A percentile compares a stretch with the other conserved stretches of the same genome.
Conservation (phyloP, 345 rosid genomes). For the Eucalyptus shirleyi region DNA sequence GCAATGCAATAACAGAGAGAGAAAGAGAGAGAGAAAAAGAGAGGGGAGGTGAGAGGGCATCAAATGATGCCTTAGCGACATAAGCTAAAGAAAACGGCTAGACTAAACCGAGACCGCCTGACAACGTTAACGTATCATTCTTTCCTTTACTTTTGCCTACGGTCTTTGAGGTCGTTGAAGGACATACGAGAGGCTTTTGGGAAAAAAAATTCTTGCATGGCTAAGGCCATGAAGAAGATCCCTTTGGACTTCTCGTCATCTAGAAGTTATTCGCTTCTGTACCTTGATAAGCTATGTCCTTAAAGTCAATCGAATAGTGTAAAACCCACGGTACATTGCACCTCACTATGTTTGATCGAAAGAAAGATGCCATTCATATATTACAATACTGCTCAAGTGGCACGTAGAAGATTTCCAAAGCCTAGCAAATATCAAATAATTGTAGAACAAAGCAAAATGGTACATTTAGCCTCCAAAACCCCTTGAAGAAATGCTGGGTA, state of each 20-base stretch:
- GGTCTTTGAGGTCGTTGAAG: neutral
- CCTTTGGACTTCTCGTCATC: neutral
- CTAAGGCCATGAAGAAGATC: neutral
- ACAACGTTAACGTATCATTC: neutral
- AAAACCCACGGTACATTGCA: neutral
- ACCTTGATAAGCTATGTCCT: neutral
- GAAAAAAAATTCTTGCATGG: neutral
- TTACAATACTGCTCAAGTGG: too few species aligned
- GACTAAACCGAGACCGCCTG: constrained; percentile 10
- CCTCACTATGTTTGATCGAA: neutral
- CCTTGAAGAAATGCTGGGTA: too few species aligned
- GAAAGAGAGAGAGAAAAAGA: neutral
- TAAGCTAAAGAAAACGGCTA: constrained; percentile 40
- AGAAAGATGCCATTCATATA: too few species aligned
- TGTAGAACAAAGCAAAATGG: too few species aligned
- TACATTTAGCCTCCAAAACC: too few species aligned
- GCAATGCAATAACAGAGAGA: constrained; percentile 1
- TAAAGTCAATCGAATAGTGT: neutral
- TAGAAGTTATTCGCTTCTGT: neutral
- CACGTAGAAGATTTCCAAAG: too few species aligned
- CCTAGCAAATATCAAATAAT: too few species aligned
- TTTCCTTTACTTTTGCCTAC: neutral
- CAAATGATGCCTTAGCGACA: constrained; percentile 7
- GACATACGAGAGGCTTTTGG: neutral
- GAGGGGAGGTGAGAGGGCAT: constrained; percentile 12